phyloP scores from a whole-genome alignment of 1,139 yeast genomes.

The Debaryomyces sp. region DNA sequence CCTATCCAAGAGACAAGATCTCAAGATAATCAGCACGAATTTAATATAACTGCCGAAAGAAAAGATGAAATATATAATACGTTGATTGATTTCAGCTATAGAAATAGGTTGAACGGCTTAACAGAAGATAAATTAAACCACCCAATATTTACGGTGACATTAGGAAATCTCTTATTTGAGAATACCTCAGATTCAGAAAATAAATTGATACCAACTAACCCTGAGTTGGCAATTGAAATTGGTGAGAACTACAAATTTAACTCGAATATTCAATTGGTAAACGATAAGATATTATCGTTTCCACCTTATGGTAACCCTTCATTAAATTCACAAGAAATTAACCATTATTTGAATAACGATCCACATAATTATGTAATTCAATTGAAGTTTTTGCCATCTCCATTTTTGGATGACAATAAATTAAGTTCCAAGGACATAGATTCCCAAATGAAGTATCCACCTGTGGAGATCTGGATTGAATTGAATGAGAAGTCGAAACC shows the following conservation, averaged over 20 bases:
- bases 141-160: slow-evolving; percentile 39
- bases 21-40: neutral
- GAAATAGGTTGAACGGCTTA: slow-evolving; percentile 16
- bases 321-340: slow-evolving; percentile 23
- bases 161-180: slow-evolving; percentile 40
- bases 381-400: slow-evolving; percentile 52
- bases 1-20: neutral
- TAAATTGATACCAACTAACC: slow-evolving; percentile 10
- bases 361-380: slow-evolving; percentile 46
- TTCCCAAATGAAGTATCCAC: slow-evolving; percentile 42
- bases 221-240: slow-evolving; percentile 7
- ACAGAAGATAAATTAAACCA: slow-evolving; percentile 12
- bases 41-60: slow-evolving; percentile 10
- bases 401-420: slow-evolving; percentile 26
- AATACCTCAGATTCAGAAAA: slow-evolving; percentile 11
- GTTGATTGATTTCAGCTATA: slow-evolving; percentile 17
- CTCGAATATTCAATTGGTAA: slow-evolving; percentile 44
- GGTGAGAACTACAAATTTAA: slow-evolving; percentile 33
- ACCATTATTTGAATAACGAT: slow-evolving; percentile 27
- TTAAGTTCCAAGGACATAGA: slow-evolving; percentile 14
- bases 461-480: slow-evolving; percentile 58
- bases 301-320: slow-evolving; percentile 28
- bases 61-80: slow-evolving; percentile 18
- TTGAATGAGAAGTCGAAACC: slow-evolving; percentile 41
- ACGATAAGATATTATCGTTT: slow-evolving; percentile 40